Percentiles rank a stretch among this genome's conserved stretches.
Evolutionary conservation across 2,329 filamentous ascomycete species (phyloP).

Genomic region (Aaosphaeria pasadenensis): DNA sequence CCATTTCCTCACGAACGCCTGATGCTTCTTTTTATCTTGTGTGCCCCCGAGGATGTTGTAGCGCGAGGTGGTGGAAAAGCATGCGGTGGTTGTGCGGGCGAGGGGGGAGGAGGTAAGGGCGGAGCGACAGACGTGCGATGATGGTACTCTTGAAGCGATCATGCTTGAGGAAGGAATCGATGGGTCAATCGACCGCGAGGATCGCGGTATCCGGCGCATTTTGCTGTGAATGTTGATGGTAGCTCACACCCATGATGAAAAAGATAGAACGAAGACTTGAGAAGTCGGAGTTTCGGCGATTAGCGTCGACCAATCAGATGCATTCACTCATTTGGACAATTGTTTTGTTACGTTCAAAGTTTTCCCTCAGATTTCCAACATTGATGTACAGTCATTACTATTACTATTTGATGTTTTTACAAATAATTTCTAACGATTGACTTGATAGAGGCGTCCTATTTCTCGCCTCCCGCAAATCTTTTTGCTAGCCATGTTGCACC

Average conservation of each 20-base stretch:
- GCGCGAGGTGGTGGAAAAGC: constrained; percentile 28
- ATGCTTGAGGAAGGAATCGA: constrained; percentile 12
- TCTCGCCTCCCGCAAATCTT: constrained; percentile 56
- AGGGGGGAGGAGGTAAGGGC: constrained; percentile 6
- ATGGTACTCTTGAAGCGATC: constrained; percentile 11
- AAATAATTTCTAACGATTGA: no score
- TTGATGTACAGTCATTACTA: no score
- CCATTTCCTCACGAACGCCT: constrained; percentile 33
- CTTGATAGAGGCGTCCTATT: not conserved
- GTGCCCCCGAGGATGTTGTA: constrained; percentile 23
- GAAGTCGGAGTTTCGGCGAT: constrained; percentile 12
- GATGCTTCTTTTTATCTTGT: constrained; percentile 35
- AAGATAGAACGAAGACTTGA: constrained; percentile 1
- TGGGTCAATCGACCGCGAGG: constrained; percentile 30
- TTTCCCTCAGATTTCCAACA: no score
- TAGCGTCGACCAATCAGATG: constrained; percentile 4
- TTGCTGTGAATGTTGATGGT: constrained; percentile 5
- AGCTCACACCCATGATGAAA: constrained; percentile 5
- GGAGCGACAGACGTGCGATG: constrained; percentile 10
- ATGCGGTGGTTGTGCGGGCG: constrained; percentile 16
- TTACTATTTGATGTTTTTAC: not conserved
- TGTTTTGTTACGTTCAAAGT: no score
- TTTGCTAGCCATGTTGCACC: constrained; percentile 70
- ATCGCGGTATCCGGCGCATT: constrained; percentile 38
- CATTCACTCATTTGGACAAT: not conserved